Percentiles rank a stretch among this genome's conserved stretches.
These are phyloP conservation scores for Pelargonium australe DNA, from an alignment of 441 rosid genomes.

Conservation along the genomic window DNA sequence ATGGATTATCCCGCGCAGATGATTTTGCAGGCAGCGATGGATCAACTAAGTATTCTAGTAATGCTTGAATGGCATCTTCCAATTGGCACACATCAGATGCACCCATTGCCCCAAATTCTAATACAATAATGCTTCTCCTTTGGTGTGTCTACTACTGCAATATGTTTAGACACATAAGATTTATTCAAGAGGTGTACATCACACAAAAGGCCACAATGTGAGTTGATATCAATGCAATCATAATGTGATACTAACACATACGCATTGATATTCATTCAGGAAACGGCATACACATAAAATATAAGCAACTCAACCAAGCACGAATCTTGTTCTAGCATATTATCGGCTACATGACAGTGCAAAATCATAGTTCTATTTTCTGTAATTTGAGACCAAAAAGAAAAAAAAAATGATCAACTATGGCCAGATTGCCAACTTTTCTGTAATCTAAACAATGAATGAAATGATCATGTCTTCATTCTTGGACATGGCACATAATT, in stretches of 20 bases:
- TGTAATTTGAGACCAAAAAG: background rate
- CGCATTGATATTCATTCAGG: background rate
- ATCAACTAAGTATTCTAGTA: constrained; percentile 61
- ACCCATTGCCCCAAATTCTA: constrained; percentile 22
- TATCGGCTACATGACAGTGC: background rate
- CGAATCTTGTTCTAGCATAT: background rate
- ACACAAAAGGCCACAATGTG: background rate
- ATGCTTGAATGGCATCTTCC: constrained; percentile 56
- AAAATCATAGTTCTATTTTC: background rate
- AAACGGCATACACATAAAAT: background rate
- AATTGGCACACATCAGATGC: constrained; percentile 40
- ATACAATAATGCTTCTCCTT: constrained; percentile 9
- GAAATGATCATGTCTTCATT: background rate
- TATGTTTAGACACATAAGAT: background rate
- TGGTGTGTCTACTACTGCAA: constrained; percentile 13
- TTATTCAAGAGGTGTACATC: background rate
- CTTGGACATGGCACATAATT: background rate
- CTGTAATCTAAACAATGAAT: background rate
- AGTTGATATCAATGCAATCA: no score
- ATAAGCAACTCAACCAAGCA: background rate
- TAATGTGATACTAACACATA: background rate
- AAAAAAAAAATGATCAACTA: no score
- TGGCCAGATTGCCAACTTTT: background rate
- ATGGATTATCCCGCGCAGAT: constrained; percentile 31
- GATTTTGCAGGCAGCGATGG: constrained; percentile 54